These are phyloP conservation scores for Amylostereum chailletii DNA, from an alignment of 1,284 basidiomycete genomes.

Conservation along the genomic window DNA sequence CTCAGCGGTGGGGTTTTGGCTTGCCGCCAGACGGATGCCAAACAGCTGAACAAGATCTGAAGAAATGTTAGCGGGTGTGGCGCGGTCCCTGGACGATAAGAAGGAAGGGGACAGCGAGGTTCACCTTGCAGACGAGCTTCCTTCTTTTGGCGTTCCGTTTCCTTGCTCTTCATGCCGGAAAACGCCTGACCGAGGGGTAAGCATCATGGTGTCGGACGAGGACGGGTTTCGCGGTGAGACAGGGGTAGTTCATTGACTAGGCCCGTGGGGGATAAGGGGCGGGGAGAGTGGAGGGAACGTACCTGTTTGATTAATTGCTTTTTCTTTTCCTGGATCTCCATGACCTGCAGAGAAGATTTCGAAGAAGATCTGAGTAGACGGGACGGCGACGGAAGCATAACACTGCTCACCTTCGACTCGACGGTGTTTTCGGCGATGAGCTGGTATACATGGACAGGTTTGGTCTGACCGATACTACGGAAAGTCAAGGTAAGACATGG, in stretches of 20 bases:
- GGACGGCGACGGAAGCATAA: not conserved
- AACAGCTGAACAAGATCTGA: constrained; percentile 51
- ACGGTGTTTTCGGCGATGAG: constrained; percentile 84
- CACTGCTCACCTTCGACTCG: constrained; percentile 57
- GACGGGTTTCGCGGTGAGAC: too few relatives aligned
- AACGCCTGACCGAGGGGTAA: constrained; percentile 45
- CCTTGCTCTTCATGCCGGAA: constrained; percentile 63
- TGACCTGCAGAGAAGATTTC: constrained; percentile 32
- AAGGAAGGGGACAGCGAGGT: constrained; percentile 7
- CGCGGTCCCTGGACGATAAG: not conserved
- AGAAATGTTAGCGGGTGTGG: constrained; percentile 11
- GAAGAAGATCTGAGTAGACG: not conserved
- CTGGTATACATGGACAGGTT: constrained; percentile 79
- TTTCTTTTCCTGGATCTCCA: constrained; percentile 80
- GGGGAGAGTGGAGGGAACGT: constrained; percentile 7
- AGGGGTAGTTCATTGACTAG: too few relatives aligned
- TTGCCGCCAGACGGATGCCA: constrained; percentile 28
- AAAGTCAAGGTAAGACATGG: not conserved
- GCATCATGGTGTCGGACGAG: not conserved
- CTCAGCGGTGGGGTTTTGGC: not conserved
- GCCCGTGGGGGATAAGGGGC: too few relatives aligned
- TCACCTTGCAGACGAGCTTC: constrained; percentile 69
- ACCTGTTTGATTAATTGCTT: constrained; percentile 67
- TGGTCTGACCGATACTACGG: constrained; percentile 70
- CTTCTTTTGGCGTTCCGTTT: constrained; percentile 62